phyloP scores from a whole-genome alignment of 2,329 filamentous ascomycete species.

The Diaporthe citriasiana region DNA sequence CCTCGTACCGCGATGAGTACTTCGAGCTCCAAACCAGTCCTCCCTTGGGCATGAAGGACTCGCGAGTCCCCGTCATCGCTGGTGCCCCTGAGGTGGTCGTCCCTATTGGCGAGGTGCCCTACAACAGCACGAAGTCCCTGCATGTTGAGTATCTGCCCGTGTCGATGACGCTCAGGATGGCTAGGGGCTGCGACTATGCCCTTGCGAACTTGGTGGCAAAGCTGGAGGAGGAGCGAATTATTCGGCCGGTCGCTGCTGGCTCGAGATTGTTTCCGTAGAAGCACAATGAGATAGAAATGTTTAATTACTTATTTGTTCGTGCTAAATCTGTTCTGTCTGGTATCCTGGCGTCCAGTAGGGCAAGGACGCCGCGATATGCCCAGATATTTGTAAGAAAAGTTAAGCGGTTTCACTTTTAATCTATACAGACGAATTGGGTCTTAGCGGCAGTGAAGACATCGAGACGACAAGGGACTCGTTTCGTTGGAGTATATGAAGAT shows the following conservation, averaged over 20 bases:
- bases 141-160: constrained; percentile 35
- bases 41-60: constrained; percentile 32
- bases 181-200: constrained; percentile 40
- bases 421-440: too few species aligned
- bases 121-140: constrained; percentile 17
- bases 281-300: not conserved
- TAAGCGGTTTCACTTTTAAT: too few species aligned
- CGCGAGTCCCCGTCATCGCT: constrained; percentile 14
- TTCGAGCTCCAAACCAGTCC: not conserved
- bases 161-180: constrained; percentile 44
- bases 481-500: not conserved
- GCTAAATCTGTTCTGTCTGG: not conserved
- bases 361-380: too few species aligned
- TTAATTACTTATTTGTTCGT: not conserved
- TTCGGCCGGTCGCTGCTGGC: constrained; percentile 10
- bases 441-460: too few species aligned
- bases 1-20: constrained; percentile 40
- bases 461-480: not conserved
- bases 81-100: constrained; percentile 21
- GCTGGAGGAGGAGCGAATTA: constrained; percentile 21
- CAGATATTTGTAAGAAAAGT: too few species aligned
- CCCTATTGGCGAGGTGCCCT: constrained; percentile 7
- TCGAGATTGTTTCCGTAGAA: not conserved
- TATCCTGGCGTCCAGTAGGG: too few species aligned
- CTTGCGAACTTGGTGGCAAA: constrained; percentile 31